These are phyloP conservation scores for Coemansia sp. DNA, from an alignment of 192 early-diverging fungal species.

Conservation along the genomic window DNA sequence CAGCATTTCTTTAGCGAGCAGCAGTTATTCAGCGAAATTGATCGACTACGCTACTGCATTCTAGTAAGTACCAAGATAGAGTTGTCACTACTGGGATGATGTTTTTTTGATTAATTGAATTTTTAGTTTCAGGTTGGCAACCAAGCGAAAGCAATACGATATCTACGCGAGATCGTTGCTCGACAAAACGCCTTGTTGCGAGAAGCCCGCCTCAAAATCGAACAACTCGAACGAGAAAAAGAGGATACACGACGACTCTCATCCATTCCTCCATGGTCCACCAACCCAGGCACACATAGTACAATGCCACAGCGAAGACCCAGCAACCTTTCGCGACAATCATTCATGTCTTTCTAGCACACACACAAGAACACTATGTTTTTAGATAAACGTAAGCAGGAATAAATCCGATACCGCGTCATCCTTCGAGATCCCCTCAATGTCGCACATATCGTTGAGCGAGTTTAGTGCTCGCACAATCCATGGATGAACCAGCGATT, in stretches of 20 bases:
- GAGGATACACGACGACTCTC: background rate
- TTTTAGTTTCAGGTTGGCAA: slow-evolving; percentile 44
- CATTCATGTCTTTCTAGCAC: slow-evolving; percentile 14
- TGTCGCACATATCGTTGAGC: slow-evolving; percentile 5
- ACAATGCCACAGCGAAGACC: background rate
- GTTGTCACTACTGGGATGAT: too few relatives aligned
- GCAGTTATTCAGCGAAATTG: slow-evolving; percentile 29
- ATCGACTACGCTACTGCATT: slow-evolving; percentile 33
- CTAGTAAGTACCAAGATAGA: slow-evolving; percentile 23
- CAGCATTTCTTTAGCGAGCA: slow-evolving; percentile 23
- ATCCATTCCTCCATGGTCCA: background rate
- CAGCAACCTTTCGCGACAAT: slow-evolving; percentile 3
- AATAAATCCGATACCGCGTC: slow-evolving; percentile 29
- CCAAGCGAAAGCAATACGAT: slow-evolving; percentile 21
- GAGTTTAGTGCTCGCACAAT: slow-evolving; percentile 19
- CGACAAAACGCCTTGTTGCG: slow-evolving; percentile 31
- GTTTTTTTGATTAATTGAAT: background rate
- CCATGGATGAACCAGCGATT: slow-evolving; percentile 32
- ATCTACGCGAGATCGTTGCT: slow-evolving; percentile 16
- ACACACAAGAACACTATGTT: background rate
- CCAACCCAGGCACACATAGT: background rate
- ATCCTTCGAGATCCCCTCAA: slow-evolving; percentile 11
- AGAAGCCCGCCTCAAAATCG: slow-evolving; percentile 23
- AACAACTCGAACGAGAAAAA: background rate
- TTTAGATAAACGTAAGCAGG: slow-evolving; percentile 28